Percentiles rank a stretch among this genome's conserved stretches.
phyloP scores from a whole-genome alignment of 208 protist genomes.

The Leishmania mexicana region DNA sequence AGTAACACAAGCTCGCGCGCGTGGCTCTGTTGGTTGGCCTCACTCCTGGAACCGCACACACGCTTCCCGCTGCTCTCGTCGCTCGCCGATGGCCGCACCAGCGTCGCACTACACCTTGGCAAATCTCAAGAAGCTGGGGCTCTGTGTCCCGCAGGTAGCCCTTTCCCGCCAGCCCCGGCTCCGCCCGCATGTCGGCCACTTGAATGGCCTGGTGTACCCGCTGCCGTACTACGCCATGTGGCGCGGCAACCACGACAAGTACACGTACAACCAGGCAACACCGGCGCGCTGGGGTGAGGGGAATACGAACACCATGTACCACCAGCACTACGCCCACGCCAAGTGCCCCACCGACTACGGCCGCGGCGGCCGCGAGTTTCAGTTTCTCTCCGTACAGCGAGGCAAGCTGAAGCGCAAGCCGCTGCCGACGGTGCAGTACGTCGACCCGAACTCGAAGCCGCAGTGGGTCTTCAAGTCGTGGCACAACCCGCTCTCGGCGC shows the following conservation, averaged over 20 bases:
- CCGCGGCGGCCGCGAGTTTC: slow-evolving; percentile 85
- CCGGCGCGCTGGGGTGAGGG: slow-evolving; percentile 85
- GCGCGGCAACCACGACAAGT: slow-evolving; percentile 89
- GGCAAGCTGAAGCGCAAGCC: slow-evolving; percentile 85
- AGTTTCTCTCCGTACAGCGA: slow-evolving; percentile 66
- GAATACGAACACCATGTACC: slow-evolving; percentile 75
- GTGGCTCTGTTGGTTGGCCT: background rate
- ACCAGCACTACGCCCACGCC: slow-evolving; percentile 90
- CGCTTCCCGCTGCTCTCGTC: background rate
- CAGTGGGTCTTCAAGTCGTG: slow-evolving; percentile 93
- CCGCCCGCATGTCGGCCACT: slow-evolving; percentile 63
- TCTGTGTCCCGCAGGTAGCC: slow-evolving; percentile 67
- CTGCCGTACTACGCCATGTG: slow-evolving; percentile 92
- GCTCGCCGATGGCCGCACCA: slow-evolving; percentile 35
- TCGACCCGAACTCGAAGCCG: slow-evolving; percentile 65
- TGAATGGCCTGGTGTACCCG: slow-evolving; percentile 83
- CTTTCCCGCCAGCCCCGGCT: slow-evolving; percentile 84
- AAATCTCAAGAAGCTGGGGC: slow-evolving; percentile 58
- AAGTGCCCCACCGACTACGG: slow-evolving; percentile 92
- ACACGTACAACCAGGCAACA: slow-evolving; percentile 83
- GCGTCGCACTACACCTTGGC: slow-evolving; percentile 74
- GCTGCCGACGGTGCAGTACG: slow-evolving; percentile 85
- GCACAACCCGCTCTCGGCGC: slow-evolving; percentile 78
- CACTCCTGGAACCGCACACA: background rate
- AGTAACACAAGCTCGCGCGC: background rate